Percentiles rank a stretch among this genome's conserved stretches.
Conservation (phyloP, 1,139 yeast genomes). For the Kurtzmaniella quercitrusa region DNA sequence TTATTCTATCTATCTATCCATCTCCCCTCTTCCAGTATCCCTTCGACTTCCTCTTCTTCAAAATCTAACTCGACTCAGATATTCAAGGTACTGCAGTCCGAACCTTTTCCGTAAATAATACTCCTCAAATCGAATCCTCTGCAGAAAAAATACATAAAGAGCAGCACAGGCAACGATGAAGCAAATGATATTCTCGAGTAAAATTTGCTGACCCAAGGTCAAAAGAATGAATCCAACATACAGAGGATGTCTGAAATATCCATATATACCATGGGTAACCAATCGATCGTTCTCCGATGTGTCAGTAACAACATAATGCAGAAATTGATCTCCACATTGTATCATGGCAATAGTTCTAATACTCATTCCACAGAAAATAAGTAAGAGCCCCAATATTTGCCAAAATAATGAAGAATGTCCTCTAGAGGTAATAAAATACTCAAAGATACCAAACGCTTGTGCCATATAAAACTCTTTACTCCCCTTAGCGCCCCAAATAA, state of each 20-base stretch:
- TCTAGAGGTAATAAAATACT: slow-evolving; percentile 13
- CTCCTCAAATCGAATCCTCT: slow-evolving; percentile 36
- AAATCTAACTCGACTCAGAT: slow-evolving; percentile 16
- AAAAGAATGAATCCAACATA: slow-evolving; percentile 40
- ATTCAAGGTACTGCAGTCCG: slow-evolving; percentile 25
- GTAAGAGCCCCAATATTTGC: slow-evolving; percentile 1
- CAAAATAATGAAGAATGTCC: background rate
- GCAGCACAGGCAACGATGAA: slow-evolving; percentile 16
- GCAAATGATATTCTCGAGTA: slow-evolving; percentile 22
- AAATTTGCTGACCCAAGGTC: slow-evolving; percentile 31
- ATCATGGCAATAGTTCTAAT: slow-evolving; percentile 29
- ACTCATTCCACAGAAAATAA: slow-evolving; percentile 1
- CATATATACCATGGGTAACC: slow-evolving; percentile 31
- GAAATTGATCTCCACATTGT: slow-evolving; percentile 34
- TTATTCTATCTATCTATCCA: too few species aligned
- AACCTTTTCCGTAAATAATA: slow-evolving; percentile 24
- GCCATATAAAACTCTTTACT: slow-evolving; percentile 28
- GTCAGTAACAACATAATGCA: slow-evolving; percentile 22
- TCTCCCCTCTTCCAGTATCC: too few species aligned
- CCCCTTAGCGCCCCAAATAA: slow-evolving; percentile 36
- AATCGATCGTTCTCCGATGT: slow-evolving; percentile 9
- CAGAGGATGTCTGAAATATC: slow-evolving; percentile 34
- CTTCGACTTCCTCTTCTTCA: background rate
- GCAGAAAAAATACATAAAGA: slow-evolving; percentile 26
- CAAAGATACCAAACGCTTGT: slow-evolving; percentile 25